phyloP scores from a whole-genome alignment of 805 yeast species.

The Vanderwaltozyma verrucispora region DNA sequence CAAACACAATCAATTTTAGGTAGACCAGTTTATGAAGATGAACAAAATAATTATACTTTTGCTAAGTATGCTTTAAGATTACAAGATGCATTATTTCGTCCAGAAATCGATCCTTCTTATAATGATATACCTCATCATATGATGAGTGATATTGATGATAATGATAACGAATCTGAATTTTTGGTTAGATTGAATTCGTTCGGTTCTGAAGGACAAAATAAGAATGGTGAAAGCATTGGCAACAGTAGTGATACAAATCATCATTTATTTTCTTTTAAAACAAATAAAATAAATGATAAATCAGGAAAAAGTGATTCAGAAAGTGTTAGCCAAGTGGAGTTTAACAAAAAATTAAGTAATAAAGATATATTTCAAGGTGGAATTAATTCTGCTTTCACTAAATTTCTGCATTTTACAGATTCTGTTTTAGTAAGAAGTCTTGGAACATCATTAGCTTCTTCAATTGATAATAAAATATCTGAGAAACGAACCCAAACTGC shows the following conservation, averaged over 20 bases:
- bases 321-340: constrained; percentile 15
- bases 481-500: constrained; percentile 11
- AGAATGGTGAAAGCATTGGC: too few relatives aligned
- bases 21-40: constrained; percentile 64
- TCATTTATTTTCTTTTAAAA: constrained; percentile 2
- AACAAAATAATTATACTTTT: constrained; percentile 27
- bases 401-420: constrained; percentile 39
- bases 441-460: constrained; percentile 40
- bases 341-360: constrained; percentile 5
- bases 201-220: too few relatives aligned
- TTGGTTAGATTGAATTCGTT: neutral
- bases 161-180: neutral
- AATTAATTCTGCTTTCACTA: constrained; percentile 22
- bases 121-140: too few relatives aligned
- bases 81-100: constrained; percentile 16
- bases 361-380: neutral
- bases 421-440: constrained; percentile 47
- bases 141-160: neutral
- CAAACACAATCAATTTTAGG: constrained; percentile 71
- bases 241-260: too few relatives aligned
- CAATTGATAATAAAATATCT: neutral
- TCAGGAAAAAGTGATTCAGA: constrained; percentile 10
- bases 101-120: neutral
- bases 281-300: too few relatives aligned
- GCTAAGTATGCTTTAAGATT: constrained; percentile 22